Conservation (phyloP, 192 early-diverging fungal genomes). For the Coemansia aciculifera region DNA sequence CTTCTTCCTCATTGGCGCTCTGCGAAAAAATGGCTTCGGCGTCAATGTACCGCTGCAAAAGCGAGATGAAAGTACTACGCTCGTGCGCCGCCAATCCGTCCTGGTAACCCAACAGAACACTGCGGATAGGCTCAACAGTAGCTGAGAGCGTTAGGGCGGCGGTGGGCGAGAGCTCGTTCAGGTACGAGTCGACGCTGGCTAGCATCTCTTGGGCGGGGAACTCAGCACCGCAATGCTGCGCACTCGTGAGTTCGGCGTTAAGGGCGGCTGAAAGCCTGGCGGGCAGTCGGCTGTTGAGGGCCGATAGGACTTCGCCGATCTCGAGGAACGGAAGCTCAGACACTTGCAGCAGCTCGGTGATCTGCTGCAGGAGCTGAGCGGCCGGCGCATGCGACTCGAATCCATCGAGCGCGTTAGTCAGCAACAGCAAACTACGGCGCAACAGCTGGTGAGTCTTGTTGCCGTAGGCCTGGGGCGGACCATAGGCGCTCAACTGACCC, state of each 20-base stretch:
- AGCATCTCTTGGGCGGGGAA: conserved; percentile 78
- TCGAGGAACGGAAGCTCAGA: conserved; percentile 86
- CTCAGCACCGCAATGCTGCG: conserved; percentile 26
- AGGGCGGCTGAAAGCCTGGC: conserved; percentile 60
- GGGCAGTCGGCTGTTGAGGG: conserved; percentile 86
- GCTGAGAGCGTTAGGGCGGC: conserved; percentile 66
- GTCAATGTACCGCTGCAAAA: conserved; percentile 83
- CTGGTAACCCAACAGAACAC: conserved; percentile 69
- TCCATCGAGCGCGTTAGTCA: conserved; percentile 75
- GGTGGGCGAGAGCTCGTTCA: conserved; percentile 58
- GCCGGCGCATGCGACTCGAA: conserved; percentile 69
- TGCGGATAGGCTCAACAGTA: conserved; percentile 65
- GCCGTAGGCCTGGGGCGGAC: conserved; percentile 79
- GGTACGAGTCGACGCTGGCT: conserved; percentile 59
- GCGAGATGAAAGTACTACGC: conserved; percentile 65
- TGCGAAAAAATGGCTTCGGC: conserved; percentile 83
- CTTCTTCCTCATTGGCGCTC: conserved; percentile 76
- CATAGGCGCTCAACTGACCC: conserved; percentile 68
- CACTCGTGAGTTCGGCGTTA: conserved; percentile 49
- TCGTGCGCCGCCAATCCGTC: conserved; percentile 77
- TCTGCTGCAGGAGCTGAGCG: conserved; percentile 66
- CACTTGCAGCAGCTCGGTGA: conserved; percentile 72
- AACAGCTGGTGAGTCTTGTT: conserved; percentile 89
- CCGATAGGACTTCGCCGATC: conserved; percentile 74
- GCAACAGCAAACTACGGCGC: conserved; percentile 59